phyloP scores from a whole-genome alignment of 352 stramenopile species.

The Aphanomyces stellatus region DNA sequence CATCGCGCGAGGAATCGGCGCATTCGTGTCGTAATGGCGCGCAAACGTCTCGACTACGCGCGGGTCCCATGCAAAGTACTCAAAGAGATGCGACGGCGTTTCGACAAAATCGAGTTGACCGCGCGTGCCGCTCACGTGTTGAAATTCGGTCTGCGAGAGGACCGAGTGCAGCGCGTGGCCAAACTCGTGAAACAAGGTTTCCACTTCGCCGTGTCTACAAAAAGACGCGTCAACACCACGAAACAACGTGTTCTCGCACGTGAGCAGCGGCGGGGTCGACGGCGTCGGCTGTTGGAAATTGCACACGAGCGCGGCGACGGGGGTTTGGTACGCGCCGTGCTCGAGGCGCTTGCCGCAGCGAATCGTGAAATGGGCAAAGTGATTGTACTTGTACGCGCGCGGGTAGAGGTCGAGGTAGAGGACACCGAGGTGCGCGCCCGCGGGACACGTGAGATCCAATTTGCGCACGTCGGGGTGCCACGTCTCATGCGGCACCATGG shows the following conservation, averaged over 20 bases:
- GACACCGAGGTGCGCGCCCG: conserved; percentile 61
- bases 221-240: neutral
- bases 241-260: conserved; percentile 23
- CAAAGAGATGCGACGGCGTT: conserved; percentile 94
- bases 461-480: conserved; percentile 89
- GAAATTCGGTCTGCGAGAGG: conserved; percentile 92
- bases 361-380: conserved; percentile 94
- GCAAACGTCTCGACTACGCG: conserved; percentile 80
- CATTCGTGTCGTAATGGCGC: conserved; percentile 69
- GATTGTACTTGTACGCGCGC: conserved; percentile 75
- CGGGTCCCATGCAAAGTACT: conserved; percentile 94
- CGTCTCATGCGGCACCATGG: conserved; percentile 69
- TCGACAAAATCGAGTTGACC: conserved; percentile 93
- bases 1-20: conserved; percentile 66
- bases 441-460: conserved; percentile 73
- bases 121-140: conserved; percentile 95
- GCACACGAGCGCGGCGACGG: conserved; percentile 90
- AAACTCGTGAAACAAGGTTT: conserved; percentile 98
- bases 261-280: conserved; percentile 57
- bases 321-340: conserved; percentile 87
- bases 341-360: conserved; percentile 80
- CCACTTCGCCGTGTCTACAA: conserved; percentile 87
- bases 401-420: conserved; percentile 96
- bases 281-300: conserved; percentile 81
- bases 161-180: conserved; percentile 96